Percentiles rank a stretch among this genome's conserved stretches.
Conservation (phyloP, 108 stramenopile species). For the Chaetoceros tenuissimus region DNA sequence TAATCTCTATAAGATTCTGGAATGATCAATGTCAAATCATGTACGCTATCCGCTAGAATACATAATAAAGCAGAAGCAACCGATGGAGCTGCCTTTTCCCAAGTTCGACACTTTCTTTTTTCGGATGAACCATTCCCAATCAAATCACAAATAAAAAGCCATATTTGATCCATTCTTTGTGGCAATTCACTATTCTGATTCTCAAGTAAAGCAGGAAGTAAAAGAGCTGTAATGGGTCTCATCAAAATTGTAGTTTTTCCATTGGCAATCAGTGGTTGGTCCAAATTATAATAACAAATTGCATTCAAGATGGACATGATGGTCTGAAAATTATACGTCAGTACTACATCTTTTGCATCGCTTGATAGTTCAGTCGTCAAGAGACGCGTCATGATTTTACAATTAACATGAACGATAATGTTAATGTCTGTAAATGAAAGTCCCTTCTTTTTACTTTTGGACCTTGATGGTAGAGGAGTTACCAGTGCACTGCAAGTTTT, state of each 20-base stretch:
- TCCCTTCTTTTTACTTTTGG: no score
- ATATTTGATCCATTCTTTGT: neutral
- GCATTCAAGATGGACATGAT: no score
- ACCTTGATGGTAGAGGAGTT: no score
- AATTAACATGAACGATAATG: no score
- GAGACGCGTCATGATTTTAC: no score
- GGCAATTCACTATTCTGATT: neutral
- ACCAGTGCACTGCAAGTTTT: no score
- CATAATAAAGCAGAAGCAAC: neutral
- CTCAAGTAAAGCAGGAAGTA: neutral
- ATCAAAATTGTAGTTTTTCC: neutral
- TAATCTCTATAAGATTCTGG: neutral
- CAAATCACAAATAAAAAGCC: neutral
- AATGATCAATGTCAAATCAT: neutral
- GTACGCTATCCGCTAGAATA: neutral
- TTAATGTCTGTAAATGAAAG: no score
- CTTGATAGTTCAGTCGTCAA: no score
- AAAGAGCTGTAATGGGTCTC: neutral
- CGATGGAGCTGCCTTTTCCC: neutral
- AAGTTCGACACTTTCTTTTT: neutral
- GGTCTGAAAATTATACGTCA: no score
- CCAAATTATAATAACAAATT: no score
- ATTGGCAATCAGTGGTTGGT: neutral
- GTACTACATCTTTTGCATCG: no score
- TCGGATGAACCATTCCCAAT: neutral